phyloP scores from a whole-genome alignment of 805 yeast genomes.

The Zygoascus ofunaensis region DNA sequence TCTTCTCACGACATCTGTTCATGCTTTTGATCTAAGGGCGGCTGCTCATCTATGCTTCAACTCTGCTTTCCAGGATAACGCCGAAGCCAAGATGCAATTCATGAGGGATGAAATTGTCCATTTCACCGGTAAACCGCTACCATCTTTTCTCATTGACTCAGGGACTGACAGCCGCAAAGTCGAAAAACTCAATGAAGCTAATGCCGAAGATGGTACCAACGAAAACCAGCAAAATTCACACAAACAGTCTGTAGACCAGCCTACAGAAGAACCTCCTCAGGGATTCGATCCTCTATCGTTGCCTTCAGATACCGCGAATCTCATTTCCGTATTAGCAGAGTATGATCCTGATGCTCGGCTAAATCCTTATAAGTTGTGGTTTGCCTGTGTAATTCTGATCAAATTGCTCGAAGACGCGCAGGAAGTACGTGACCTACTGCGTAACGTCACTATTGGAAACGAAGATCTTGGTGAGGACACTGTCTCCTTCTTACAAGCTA shows the following conservation, averaged over 20 bases:
- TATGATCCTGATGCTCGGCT: constrained; percentile 62
- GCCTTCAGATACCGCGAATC: constrained; percentile 38
- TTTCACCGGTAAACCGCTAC: constrained; percentile 1
- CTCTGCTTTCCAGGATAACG: constrained; percentile 58
- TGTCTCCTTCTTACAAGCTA: constrained; percentile 60
- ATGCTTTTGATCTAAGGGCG: constrained; percentile 69
- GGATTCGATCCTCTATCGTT: constrained; percentile 1
- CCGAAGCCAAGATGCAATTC: constrained; percentile 52
- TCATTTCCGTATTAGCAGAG: constrained; percentile 63
- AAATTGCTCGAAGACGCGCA: constrained; percentile 41
- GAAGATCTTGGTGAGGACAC: constrained; percentile 52
- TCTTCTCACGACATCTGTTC: constrained; percentile 68
- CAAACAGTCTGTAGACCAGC: neutral
- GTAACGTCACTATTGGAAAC: constrained; percentile 47
- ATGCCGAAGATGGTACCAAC: neutral
- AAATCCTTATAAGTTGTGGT: constrained; percentile 86
- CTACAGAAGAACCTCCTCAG: neutral
- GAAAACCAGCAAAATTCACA: constrained; percentile 1
- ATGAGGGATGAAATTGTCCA: constrained; percentile 51
- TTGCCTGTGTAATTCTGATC: constrained; percentile 59
- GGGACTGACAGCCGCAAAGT: neutral
- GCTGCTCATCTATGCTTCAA: constrained; percentile 60
- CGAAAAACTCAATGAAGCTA: neutral
- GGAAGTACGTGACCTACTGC: constrained; percentile 29
- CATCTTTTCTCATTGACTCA: neutral